Evolutionary conservation across 2,329 filamentous ascomycete species (phyloP).

Genomic region (Coleophoma eucalyptorum): DNA sequence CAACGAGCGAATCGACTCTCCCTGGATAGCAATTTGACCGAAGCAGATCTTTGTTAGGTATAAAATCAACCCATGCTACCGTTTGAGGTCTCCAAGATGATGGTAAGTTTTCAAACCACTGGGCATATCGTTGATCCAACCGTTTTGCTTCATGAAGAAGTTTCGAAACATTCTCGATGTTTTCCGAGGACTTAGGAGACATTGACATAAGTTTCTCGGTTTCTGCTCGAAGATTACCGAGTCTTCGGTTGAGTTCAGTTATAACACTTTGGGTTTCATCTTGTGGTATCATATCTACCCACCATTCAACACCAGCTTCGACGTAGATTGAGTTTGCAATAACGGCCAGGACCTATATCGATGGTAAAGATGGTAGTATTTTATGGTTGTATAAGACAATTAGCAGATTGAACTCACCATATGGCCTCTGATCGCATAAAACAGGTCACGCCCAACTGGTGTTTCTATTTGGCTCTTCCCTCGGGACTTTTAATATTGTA

Average conservation of each 20-base stretch:
- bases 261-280: constrained; percentile 41
- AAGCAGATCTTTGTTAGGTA: constrained; percentile 41
- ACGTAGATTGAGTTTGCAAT: constrained; percentile 46
- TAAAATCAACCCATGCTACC: constrained; percentile 49
- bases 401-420: constrained; percentile 37
- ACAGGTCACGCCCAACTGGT: constrained; percentile 46
- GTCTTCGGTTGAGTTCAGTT: constrained; percentile 42
- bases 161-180: constrained; percentile 43
- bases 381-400: neutral
- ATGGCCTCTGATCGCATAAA: constrained; percentile 54
- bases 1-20: constrained; percentile 51
- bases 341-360: constrained; percentile 49
- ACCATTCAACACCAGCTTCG: constrained; percentile 53
- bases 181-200: constrained; percentile 39
- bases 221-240: constrained; percentile 48
- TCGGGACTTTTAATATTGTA: constrained; percentile 49
- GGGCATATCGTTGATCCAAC: constrained; percentile 44
- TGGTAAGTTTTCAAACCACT: constrained; percentile 46
- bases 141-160: constrained; percentile 45
- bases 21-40: constrained; percentile 39
- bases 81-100: constrained; percentile 45
- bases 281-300: constrained; percentile 47
- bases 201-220: constrained; percentile 43
- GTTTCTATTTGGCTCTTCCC: constrained; percentile 48
- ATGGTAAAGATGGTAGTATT: constrained; percentile 39